Conservation (phyloP, 2,329 filamentous ascomycete species). For the Botryotinia globosa region DNA sequence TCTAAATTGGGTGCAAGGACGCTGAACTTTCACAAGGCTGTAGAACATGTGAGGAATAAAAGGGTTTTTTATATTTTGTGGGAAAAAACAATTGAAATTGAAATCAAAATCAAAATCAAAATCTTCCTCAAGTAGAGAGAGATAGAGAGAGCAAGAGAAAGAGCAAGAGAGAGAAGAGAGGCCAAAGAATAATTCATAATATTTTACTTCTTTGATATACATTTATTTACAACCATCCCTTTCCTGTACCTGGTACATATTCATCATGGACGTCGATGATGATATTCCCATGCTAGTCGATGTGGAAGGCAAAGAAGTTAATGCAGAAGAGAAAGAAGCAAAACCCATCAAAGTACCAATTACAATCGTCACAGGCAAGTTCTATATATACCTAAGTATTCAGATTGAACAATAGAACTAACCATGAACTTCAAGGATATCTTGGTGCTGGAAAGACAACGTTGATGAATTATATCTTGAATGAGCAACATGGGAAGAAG, state of each 20-base stretch:
- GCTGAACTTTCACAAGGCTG: slow-evolving; percentile 17
- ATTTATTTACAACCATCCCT: not conserved
- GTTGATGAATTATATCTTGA: slow-evolving; percentile 91
- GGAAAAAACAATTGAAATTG: not conserved
- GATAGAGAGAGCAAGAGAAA: no score
- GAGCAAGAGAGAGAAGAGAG: not conserved
- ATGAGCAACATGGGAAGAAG: slow-evolving; percentile 92
- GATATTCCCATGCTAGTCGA: slow-evolving; percentile 64
- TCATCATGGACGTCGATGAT: slow-evolving; percentile 59
- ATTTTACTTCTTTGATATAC: not conserved
- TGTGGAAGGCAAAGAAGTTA: slow-evolving; percentile 40
- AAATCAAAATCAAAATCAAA: not conserved
- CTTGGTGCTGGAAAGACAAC: slow-evolving; percentile 95
- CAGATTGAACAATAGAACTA: not conserved
- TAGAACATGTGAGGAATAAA: not conserved
- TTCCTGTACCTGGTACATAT: not conserved
- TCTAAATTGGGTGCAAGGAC: slow-evolving; percentile 4
- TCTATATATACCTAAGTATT: not conserved
- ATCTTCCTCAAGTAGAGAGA: not conserved
- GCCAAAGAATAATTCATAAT: not conserved
- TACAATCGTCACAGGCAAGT: slow-evolving; percentile 74
- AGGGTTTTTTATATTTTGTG: not conserved
- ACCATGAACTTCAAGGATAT: slow-evolving; percentile 57
- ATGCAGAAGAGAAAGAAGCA: slow-evolving; percentile 46
- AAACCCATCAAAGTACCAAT: slow-evolving; percentile 70